Conservation (phyloP, 192 early-diverging fungal species). For the Dimargaris cristalligena region DNA sequence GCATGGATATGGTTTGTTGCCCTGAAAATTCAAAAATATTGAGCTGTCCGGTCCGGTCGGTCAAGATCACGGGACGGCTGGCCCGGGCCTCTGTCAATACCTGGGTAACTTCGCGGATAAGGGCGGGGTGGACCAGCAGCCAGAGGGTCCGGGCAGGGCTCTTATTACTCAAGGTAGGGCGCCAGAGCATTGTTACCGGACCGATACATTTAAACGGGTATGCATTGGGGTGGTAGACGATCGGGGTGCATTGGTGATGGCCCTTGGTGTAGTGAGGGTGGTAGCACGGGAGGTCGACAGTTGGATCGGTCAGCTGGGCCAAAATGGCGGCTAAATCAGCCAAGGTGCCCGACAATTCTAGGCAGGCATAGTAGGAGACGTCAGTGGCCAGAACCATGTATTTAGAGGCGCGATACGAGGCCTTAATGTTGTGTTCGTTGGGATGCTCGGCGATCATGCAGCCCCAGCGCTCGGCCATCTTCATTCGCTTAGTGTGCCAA, state of each 20-base stretch:
- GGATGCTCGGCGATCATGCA: conserved; percentile 47
- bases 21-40: conserved; percentile 78
- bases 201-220: conserved; percentile 35
- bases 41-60: conserved; percentile 24
- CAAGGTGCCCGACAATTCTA: conserved; percentile 48
- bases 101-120: conserved; percentile 25
- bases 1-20: conserved; percentile 55
- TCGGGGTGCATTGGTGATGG: conserved; percentile 6
- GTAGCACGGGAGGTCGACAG: conserved; percentile 14
- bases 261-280: conserved; percentile 17
- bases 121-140: conserved; percentile 69
- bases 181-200: conserved; percentile 66
- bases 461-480: conserved; percentile 77
- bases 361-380: conserved; percentile 55
- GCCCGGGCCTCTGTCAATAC: conserved; percentile 18
- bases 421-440: conserved; percentile 67
- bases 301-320: conserved; percentile 40
- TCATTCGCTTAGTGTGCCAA: conserved; percentile 97
- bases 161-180: conserved; percentile 14
- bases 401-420: conserved; percentile 56
- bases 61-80: background rate
- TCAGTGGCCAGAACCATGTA: conserved; percentile 69
- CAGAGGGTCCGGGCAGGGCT: conserved; percentile 34
- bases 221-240: conserved; percentile 17
- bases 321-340: conserved; percentile 32